These are phyloP conservation scores for Eucalyptus erythrocorys DNA, from an alignment of 345 rosid species.

Conservation along the genomic window DNA sequence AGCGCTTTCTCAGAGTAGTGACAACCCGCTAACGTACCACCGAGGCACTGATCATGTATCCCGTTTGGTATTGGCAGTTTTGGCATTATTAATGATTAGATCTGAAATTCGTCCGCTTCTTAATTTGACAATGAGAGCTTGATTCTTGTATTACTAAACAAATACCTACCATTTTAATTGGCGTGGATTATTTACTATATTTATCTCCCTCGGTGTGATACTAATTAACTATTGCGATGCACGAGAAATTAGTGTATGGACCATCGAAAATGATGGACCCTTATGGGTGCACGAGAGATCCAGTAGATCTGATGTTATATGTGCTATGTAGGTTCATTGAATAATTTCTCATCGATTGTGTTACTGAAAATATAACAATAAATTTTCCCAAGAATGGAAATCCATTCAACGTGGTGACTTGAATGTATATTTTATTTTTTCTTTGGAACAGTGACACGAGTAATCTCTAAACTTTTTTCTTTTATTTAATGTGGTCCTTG, in stretches of 20 bases:
- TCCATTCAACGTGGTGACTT: neutral
- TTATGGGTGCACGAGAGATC: neutral
- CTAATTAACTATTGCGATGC: neutral
- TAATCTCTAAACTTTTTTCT: neutral
- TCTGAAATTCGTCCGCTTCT: neutral
- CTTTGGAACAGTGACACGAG: fast-evolving
- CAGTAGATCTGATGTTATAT: neutral
- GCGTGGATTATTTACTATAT: neutral
- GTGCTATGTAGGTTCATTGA: neutral
- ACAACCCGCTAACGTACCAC: neutral
- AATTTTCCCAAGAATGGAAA: neutral
- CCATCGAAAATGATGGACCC: neutral
- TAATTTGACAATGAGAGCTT: neutral
- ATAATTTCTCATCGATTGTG: neutral
- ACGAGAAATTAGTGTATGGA: neutral
- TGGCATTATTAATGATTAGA: neutral
- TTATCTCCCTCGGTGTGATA: neutral
- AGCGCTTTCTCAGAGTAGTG: neutral
- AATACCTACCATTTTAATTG: neutral
- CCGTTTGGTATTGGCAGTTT: neutral
- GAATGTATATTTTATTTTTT: neutral
- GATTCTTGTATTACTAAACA: neutral
- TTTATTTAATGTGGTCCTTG: neutral
- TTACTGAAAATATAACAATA: neutral
- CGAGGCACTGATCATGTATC: neutral